phyloP scores from a whole-genome alignment of 139 green algal species.

The Ostreobium quekettii region DNA sequence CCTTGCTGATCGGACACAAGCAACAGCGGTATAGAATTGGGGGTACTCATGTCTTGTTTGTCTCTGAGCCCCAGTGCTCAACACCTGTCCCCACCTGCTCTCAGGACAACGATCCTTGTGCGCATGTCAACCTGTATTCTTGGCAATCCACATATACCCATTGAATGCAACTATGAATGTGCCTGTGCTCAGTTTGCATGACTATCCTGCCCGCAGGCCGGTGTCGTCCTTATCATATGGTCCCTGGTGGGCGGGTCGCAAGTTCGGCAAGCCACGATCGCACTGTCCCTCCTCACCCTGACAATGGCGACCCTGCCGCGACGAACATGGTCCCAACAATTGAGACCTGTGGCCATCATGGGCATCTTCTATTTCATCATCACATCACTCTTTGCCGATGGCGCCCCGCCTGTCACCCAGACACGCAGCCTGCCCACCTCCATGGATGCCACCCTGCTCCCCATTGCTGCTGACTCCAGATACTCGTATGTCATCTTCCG shows the following conservation, averaged over 20 bases:
- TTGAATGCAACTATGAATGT: neutral
- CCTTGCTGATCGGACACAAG: too few relatives aligned
- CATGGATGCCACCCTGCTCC: conserved; percentile 32
- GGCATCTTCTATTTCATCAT: conserved; percentile 1
- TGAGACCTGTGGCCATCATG: neutral
- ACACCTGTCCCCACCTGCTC: too few relatives aligned
- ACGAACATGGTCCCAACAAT: neutral
- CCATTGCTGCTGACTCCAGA: conserved; percentile 20
- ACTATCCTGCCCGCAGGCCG: conserved; percentile 1
- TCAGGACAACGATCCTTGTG: too few relatives aligned
- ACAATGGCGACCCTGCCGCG: conserved; percentile 1
- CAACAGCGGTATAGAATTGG: too few relatives aligned
- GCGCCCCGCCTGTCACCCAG: neutral
- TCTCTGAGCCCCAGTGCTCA: too few relatives aligned
- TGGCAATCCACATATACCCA: neutral
- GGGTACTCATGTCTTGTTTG: too few relatives aligned
- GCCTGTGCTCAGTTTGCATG: neutral
- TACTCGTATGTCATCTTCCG: conserved; percentile 66
- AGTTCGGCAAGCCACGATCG: neutral
- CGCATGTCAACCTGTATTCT: neutral
- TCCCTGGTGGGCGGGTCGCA: neutral
- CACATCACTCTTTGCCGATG: conserved; percentile 2
- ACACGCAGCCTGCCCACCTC: conserved; percentile 20
- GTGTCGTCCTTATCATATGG: neutral
- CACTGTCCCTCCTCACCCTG: neutral